Conservation (phyloP, 2,329 filamentous ascomycete species). For the Colletotrichum phormii region DNA sequence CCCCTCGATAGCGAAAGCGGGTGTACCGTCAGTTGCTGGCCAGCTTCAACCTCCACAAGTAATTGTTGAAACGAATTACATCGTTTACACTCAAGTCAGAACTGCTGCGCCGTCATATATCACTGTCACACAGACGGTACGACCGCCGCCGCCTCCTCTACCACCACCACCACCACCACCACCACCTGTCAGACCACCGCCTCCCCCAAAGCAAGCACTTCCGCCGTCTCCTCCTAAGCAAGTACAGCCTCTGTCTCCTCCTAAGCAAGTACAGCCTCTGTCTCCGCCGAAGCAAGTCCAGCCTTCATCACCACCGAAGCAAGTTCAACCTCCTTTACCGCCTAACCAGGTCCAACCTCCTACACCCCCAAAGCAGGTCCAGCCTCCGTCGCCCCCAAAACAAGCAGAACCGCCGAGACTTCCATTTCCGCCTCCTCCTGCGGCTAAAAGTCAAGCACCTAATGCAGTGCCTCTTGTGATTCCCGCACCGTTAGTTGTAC, state of each 20-base stretch:
- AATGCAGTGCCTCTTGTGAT: not conserved
- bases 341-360: not conserved
- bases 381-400: not conserved
- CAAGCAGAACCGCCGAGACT: not conserved
- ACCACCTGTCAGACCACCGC: not conserved
- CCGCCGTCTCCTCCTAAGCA: no score
- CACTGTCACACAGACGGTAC: constrained; percentile 23
- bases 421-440: not conserved
- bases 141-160: not conserved
- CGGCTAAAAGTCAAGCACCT: not conserved
- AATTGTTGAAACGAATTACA: constrained; percentile 25
- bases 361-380: not conserved
- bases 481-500: not conserved
- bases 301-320: not conserved
- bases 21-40: not conserved
- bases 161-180: not conserved
- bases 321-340: not conserved
- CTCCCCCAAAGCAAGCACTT: not conserved
- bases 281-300: not conserved
- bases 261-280: no score
- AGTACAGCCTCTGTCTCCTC: no score
- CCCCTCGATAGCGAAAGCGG: not conserved
- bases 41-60: constrained; percentile 9
- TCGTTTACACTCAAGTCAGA: constrained; percentile 7
- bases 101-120: constrained; percentile 3